phyloP scores from a whole-genome alignment of 2,329 filamentous ascomycete species.

The Pseudogymnoascus sp. region DNA sequence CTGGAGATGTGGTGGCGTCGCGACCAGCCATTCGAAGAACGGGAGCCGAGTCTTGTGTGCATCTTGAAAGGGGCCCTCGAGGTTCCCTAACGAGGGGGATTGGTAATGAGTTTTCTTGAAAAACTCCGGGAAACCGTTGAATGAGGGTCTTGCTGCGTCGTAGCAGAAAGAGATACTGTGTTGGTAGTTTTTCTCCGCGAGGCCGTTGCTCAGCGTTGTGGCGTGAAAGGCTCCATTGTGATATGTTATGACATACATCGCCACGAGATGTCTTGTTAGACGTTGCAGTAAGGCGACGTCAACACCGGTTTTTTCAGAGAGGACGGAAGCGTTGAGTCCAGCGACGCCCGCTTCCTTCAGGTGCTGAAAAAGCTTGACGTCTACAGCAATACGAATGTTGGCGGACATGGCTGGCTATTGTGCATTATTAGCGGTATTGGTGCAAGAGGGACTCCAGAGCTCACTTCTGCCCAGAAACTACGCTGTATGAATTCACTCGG shows the following conservation, averaged over 20 bases:
- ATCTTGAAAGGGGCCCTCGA: conserved; percentile 31
- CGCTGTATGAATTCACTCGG: neutral
- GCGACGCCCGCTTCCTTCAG: neutral
- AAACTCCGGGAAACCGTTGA: conserved; percentile 29
- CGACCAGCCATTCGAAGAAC: conserved; percentile 32
- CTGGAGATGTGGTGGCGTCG: conserved; percentile 30
- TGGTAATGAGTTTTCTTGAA: conserved; percentile 28
- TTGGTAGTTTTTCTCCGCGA: conserved; percentile 31
- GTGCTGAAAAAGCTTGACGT: neutral
- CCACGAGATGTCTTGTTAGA: conserved; percentile 31
- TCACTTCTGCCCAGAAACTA: too few species aligned
- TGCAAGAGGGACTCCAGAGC: neutral
- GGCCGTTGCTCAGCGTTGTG: conserved; percentile 28
- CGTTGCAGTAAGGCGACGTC: conserved; percentile 20
- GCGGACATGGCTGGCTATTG: conserved; percentile 30
- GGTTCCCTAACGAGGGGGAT: conserved; percentile 20
- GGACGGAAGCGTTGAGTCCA: neutral
- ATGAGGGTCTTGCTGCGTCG: conserved; percentile 29
- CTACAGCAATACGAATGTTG: conserved; percentile 12
- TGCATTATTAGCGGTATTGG: neutral
- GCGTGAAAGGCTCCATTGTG: conserved; percentile 19
- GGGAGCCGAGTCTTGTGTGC: conserved; percentile 30
- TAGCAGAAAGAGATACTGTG: conserved; percentile 33
- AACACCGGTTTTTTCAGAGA: neutral
- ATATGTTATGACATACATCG: conserved; percentile 31